Conservation (phyloP, 805 yeast genomes). For the Clavispora santaluciae region DNA sequence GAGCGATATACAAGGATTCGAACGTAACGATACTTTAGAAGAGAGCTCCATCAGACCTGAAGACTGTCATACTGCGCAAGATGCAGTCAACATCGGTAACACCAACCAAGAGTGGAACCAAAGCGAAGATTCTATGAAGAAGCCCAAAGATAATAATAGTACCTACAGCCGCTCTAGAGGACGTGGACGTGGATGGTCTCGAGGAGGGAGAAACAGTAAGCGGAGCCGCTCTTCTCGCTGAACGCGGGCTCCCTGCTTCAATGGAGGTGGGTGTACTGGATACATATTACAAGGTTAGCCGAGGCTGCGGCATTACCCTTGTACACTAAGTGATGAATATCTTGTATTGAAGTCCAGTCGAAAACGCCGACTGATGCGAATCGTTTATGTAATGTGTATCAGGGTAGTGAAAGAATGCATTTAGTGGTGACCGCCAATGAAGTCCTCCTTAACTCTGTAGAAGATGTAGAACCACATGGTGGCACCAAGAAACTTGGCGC, state of each 20-base stretch:
- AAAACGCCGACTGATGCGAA: not conserved
- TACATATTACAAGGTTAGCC: not conserved
- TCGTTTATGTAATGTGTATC: not conserved
- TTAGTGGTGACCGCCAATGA: conserved; percentile 18
- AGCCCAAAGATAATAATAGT: conserved; percentile 2
- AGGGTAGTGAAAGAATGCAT: not conserved
- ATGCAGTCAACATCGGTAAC: not conserved
- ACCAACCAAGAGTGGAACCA: conserved; percentile 1
- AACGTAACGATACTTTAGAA: no score
- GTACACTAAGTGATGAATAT: not conserved
- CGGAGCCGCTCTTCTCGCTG: not conserved
- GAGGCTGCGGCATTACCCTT: not conserved
- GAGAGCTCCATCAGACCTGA: not conserved
- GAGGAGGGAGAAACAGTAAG: conserved; percentile 9
- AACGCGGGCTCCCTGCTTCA: no score
- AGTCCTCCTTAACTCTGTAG: conserved; percentile 70
- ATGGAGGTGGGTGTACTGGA: no score
- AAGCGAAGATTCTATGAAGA: not conserved
- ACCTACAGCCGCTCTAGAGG: conserved; percentile 4
- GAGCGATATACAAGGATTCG: no score
- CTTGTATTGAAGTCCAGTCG: not conserved
- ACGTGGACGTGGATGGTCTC: conserved; percentile 12
- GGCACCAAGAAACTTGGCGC: conserved; percentile 71
- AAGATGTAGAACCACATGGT: conserved; percentile 87
- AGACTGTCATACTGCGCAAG: not conserved